Evolutionary conservation across 345 rosid genomes (phyloP), one percentile per base, ranked within the genome.

Genomic region (Eucalyptus tenuipes): DNA sequence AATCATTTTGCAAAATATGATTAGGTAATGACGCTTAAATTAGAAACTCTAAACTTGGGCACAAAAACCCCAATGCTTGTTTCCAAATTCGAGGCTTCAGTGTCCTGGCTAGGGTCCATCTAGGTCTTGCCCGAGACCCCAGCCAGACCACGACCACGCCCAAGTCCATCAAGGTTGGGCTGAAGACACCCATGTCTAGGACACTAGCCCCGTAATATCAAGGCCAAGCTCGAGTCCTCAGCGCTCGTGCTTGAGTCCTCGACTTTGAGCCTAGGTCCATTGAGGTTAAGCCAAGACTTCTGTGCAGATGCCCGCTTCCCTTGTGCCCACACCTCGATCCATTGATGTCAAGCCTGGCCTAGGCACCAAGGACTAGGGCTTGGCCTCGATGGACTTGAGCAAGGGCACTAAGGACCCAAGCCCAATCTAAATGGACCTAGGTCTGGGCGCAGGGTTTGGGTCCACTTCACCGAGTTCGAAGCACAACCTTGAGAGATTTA

Each of bases 171-270:
- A 6, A 61, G 68, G 68, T 6, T 61, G 16, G 33, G 68, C 8
- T 13, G 0, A 13, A 27, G 8, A 12, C 68, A 6, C 31, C 8
- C 8, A 13, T 61, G 68, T 10, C 29, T 9, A 55, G 5, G 29
- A 10, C 33, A 61, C 0, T 0, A 0, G 1, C 33, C 7, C 8
- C 0, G 8, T 27, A 12, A 27, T 13, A 61, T 27, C 2, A 0
- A 61, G 33, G 68, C 31, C 0, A 6, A 0, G 33, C 31, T 61
- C 4, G 0, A 29, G 33, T 27, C 29, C 8, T 13, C 16, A 12
- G 0, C 2, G 16, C 31, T 13, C 1, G 0, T 29, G 68, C 16
- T 6, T 6, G 0, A 29, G 8, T 61, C 68, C 31, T 29, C 8
- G 1, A 6, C 68, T 61, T 13, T 13, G 31, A 61, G 68, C 68